Conservation (phyloP, 768 basidiomycete genomes). For the Termitomyces eurrhizus region DNA sequence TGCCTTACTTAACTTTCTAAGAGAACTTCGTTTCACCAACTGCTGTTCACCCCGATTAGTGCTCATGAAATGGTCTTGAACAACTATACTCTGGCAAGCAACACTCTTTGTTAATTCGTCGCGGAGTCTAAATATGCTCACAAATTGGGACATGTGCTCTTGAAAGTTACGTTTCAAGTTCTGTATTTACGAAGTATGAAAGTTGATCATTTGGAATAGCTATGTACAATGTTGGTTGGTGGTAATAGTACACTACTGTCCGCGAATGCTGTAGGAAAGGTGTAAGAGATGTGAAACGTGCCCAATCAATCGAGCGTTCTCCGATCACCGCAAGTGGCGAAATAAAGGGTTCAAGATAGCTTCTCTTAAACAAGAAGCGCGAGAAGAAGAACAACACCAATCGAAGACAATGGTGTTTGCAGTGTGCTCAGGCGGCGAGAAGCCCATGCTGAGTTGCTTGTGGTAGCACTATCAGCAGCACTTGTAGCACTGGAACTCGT, state of each 20-base stretch:
- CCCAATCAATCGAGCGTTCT: background rate
- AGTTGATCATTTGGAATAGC: background rate
- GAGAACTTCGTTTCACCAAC: no score
- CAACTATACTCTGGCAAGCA: background rate
- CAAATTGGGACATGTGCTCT: background rate
- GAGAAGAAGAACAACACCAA: constrained; percentile 19
- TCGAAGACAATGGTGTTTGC: constrained; percentile 7
- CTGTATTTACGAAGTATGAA: background rate
- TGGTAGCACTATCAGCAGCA: constrained; percentile 17
- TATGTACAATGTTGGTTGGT: constrained; percentile 7
- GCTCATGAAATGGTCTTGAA: background rate
- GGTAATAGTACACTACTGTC: constrained; percentile 13
- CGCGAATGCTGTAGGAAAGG: background rate
- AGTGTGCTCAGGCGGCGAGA: constrained; percentile 12
- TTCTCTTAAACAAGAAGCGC: constrained; percentile 14
- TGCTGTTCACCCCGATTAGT: background rate
- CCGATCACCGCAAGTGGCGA: constrained; percentile 3
- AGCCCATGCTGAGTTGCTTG: constrained; percentile 27
- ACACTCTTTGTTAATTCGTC: background rate
- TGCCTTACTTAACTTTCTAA: background rate
- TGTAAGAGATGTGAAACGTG: background rate
- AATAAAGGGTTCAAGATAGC: constrained; percentile 1
- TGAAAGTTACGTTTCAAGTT: background rate
- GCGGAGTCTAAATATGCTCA: background rate
- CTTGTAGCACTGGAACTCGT: constrained; percentile 10